Base-by-base conservation (phyloP, 2,329 filamentous ascomycete species). In the Botrytis fragariae region DNA sequence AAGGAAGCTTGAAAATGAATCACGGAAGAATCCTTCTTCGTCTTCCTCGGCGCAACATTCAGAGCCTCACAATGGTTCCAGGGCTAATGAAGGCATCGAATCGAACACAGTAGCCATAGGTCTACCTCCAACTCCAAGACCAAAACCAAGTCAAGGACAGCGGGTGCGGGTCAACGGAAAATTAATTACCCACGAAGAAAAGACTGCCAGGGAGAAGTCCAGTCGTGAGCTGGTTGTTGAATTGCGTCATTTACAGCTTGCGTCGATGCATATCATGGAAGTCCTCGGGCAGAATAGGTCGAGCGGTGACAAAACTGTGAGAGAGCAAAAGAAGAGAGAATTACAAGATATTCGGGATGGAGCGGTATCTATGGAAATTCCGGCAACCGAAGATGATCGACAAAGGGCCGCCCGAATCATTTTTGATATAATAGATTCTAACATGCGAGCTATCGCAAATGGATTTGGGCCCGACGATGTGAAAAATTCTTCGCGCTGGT, bases 171-270 rank as follows among this genome's bases (percentile, higher is more conserved):
- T 57, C 1, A 57, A 57, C 6, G n/a, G 51, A 57, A 57, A 18
- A 18, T 16, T 29, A 29, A n/a, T 57, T 29, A 9, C n/a, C 7
- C 7, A 32, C 12, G 6, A 25, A 6, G 1, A 32, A 12, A 18
- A 25, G 12, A 1, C 1, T 0, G 14, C 18, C 7, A 57, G 16
- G 32, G n/a, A 29, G n/a, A 0, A 18, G 4, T 16, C 14, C 3
- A 29, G 51, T 18, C n/a, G 1, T 29, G 18, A 3, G 1, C 14
- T 57, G 7, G n/a, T 57, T n/a, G 7, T 29, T 6, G n/a, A 57
- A 29, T 32, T 57, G 51, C 51, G 51, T 18, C n/a, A 18, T 18
- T 42, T 68, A 18, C 37, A 69, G 8, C 0, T 16, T 29, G 29
- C 3, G 48, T 51, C 32, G 9, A 9, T 18, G 4, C 14, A 16